Base-by-base conservation (phyloP, 1,284 basidiomycete genomes). In the Rugosomyces carneus region DNA sequence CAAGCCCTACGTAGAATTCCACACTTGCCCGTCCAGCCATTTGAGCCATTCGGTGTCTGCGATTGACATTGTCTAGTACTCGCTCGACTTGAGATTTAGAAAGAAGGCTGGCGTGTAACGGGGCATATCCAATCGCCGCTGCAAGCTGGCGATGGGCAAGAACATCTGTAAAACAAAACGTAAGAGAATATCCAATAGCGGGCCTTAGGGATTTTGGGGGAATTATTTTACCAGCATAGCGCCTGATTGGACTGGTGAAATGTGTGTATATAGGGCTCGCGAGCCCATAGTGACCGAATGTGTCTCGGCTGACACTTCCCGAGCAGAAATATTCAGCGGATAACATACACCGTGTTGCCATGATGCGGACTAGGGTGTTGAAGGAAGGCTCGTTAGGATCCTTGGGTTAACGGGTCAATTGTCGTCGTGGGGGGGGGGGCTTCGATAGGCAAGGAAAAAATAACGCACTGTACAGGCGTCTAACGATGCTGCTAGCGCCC, bases 271-370 rank as follows among this genome's bases (percentile, higher is more conserved):
- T 99, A 0, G 87, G 81, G 57, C 83, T 94, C 0, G 96, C 96
- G 15, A 99, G 78, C 45, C 96, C 96, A 62, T 99, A 99, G 67
- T 99, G 96, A 1, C 89, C 86, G 62, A 97, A 99, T 0, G 91
- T 87, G 57, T 97, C 93, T 48, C 87, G 81, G 0, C 86, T 82
- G 3, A 98, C 93, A 55, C 89, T 93, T 7, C 96, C 96, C 0
- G 93, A 89, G 61, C 91, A 93, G 68, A 99, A 98, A 66, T 99
- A 99, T 65, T 99, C 96, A 21, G 96, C 96, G 0, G 93, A 87
- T 15, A 98, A 75, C 96, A 99, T 98, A 64, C 96, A 99, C 15
- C 96, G 76, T 1, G 96, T 99, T 1, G 96, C 94, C 93, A 99
- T 98, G 66, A 99, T 98, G 37, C 96, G 84, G 38, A 99, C 94